These are phyloP conservation scores for Uronychia setigera DNA, from an alignment of 73 alveolate species.

Conservation along the genomic window DNA sequence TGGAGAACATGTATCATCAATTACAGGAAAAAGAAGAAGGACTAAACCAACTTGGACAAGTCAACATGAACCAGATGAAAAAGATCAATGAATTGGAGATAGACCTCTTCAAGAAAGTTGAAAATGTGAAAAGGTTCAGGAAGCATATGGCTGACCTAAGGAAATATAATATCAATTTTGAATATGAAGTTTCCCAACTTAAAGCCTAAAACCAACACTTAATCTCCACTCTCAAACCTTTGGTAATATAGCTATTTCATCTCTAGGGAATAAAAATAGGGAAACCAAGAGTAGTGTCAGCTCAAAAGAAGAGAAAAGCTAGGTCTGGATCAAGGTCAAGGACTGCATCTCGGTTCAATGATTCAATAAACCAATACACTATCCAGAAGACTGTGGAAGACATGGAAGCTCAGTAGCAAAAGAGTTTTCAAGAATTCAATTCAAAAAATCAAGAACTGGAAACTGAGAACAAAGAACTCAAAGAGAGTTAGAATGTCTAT, in stretches of 20 bases:
- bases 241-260: background rate
- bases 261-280: background rate
- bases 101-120: background rate
- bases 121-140: background rate
- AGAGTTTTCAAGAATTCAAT: too few relatives aligned
- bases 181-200: background rate
- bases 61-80: background rate
- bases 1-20: background rate
- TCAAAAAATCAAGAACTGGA: too few relatives aligned
- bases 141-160: background rate
- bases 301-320: background rate
- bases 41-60: background rate
- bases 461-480: too few relatives aligned
- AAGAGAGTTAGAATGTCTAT: too few relatives aligned
- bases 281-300: background rate
- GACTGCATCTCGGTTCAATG: too few relatives aligned
- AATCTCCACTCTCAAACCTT: background rate
- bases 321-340: background rate
- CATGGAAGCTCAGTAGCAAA: too few relatives aligned
- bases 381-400: too few relatives aligned
- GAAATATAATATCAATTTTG: background rate
- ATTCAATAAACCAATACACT: too few relatives aligned
- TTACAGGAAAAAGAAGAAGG: background rate
- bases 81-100: background rate
- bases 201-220: background rate